Conservation (phyloP, 768 basidiomycete species). For the Leccinum fibrillosum region DNA sequence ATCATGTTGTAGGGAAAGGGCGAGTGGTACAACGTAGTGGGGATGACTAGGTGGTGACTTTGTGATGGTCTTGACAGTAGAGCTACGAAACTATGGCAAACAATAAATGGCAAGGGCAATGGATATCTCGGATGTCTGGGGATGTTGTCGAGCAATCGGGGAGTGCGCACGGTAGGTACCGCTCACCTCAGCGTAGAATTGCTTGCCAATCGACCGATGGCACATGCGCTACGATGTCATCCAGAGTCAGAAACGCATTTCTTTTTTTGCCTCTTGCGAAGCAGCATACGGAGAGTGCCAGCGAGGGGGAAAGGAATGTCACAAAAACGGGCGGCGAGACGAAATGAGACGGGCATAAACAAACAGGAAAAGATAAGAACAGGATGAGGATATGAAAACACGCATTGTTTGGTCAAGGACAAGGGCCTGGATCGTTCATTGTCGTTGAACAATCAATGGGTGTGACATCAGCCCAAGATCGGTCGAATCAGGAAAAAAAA, state of each 20-base stretch:
- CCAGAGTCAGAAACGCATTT: neutral
- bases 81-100: no score
- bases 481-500: no score
- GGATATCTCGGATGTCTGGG: no score
- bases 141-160: neutral
- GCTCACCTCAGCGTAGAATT: neutral
- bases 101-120: no score
- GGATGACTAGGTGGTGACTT: no score
- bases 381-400: neutral
- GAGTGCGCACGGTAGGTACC: neutral
- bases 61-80: no score
- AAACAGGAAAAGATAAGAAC: neutral
- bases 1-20: no score
- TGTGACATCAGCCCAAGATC: no score
- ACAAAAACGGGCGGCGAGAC: neutral
- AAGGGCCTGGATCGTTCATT: neutral
- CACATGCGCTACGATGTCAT: neutral
- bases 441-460: neutral
- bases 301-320: neutral
- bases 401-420: neutral
- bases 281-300: neutral
- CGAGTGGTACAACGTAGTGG: no score
- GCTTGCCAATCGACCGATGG: neutral
- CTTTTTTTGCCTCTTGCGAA: neutral
- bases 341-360: neutral